Percentiles rank a stretch among this genome's conserved stretches.
These are phyloP conservation scores for Scutellaria barbata DNA, from an alignment of 257 asterid species.

Conservation along the genomic window DNA sequence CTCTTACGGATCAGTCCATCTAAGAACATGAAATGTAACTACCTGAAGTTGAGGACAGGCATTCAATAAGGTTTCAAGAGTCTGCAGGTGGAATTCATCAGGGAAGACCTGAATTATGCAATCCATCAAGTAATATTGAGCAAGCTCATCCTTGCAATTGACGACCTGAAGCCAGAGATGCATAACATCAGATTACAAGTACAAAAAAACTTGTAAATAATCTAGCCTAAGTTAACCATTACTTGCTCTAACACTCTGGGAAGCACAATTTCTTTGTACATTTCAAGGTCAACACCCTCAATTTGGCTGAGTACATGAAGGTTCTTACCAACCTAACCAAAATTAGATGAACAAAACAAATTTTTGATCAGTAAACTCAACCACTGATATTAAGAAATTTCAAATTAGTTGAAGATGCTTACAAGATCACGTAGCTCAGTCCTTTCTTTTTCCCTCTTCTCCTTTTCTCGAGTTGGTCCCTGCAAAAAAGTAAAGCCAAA, in stretches of 20 bases:
- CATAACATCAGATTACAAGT: conserved; percentile 28
- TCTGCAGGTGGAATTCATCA: conserved; percentile 96
- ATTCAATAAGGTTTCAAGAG: conserved; percentile 87
- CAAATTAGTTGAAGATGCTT: conserved; percentile 41
- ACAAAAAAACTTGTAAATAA: conserved; percentile 13
- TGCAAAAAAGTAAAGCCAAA: conserved; percentile 58
- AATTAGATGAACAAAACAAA: conserved; percentile 38
- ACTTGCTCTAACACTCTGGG: conserved; percentile 98
- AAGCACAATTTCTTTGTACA: conserved; percentile 92
- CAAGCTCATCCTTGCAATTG: conserved; percentile 97
- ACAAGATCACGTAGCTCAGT: conserved; percentile 99
- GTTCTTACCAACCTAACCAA: conserved; percentile 92
- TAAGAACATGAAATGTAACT: conserved; percentile 31
- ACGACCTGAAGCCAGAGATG: conserved; percentile 66
- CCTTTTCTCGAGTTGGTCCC: conserved; percentile 98
- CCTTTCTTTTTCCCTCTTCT: conserved; percentile 96
- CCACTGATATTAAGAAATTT: conserved; percentile 28
- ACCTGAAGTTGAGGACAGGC: conserved; percentile 99
- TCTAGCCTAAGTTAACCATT: conserved; percentile 34
- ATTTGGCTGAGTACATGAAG: conserved; percentile 98
- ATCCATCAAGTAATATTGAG: conserved; percentile 97
- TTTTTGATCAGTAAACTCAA: conserved; percentile 36
- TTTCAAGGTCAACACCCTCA: conserved; percentile 97
- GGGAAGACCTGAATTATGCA: conserved; percentile 99
- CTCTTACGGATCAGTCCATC: conserved; percentile 16